phyloP scores from a whole-genome alignment of 2,329 filamentous ascomycete genomes.

The Stenocarpella maydis region DNA sequence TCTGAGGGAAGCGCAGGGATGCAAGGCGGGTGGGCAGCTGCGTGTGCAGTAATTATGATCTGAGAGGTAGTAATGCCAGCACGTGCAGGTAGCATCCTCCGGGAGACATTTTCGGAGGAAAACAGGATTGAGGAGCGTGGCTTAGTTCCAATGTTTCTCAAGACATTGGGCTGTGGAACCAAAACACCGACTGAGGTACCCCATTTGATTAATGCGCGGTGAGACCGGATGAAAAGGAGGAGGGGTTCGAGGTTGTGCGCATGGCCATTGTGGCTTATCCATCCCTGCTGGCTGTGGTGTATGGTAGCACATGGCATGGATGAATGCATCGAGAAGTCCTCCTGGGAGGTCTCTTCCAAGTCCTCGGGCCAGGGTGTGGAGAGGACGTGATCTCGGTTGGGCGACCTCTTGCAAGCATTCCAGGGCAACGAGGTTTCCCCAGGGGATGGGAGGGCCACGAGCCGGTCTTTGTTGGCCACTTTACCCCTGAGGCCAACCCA shows the following conservation, averaged over 20 bases:
- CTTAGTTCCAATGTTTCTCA: constrained; percentile 2
- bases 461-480: constrained; percentile 19
- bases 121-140: background rate
- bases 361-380: constrained; percentile 3
- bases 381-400: constrained; percentile 24
- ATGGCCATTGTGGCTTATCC: constrained; percentile 14
- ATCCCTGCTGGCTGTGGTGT: background rate
- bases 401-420: constrained; percentile 17
- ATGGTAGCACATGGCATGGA: background rate
- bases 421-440: constrained; percentile 13
- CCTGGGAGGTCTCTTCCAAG: background rate
- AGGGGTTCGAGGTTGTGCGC: background rate
- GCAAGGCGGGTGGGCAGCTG: too few species aligned
- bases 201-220: constrained; percentile 11
- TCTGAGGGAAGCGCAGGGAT: background rate
- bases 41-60: background rate
- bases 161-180: constrained; percentile 5
- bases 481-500: constrained; percentile 29
- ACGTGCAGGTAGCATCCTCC: background rate
- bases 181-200: background rate
- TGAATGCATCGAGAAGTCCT: background rate
- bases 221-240: background rate
- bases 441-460: constrained; percentile 20
- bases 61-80: background rate
- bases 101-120: too few species aligned